These are phyloP conservation scores for Fagopyrum homotropicum DNA, from an alignment of 148 eudicot species.

Conservation along the genomic window DNA sequence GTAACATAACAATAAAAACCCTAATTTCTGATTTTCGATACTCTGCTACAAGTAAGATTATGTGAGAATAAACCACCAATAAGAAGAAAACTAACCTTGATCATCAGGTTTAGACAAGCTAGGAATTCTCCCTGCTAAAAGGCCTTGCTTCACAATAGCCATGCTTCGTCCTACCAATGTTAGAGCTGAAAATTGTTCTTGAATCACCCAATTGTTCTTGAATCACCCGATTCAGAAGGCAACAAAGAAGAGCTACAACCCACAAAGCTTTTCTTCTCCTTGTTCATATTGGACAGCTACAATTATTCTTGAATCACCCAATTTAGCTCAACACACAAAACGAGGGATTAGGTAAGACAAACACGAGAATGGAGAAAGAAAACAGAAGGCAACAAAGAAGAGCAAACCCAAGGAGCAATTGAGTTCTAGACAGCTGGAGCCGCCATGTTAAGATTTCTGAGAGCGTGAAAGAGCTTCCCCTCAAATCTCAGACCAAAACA, in stretches of 20 bases:
- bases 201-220: too few relatives aligned
- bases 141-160: slow-evolving; percentile 83
- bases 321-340: not conserved
- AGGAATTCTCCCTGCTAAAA: slow-evolving; percentile 82
- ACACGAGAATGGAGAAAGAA: too few relatives aligned
- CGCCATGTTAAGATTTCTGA: too few relatives aligned
- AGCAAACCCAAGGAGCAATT: too few relatives aligned
- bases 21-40: not conserved
- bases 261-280: slow-evolving; percentile 19
- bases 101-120: slow-evolving; percentile 87
- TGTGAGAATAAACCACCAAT: not conserved
- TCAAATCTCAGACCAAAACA: too few relatives aligned
- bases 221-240: not conserved
- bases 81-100: slow-evolving; percentile 49
- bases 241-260: slow-evolving; percentile 22
- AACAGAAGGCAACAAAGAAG: too few relatives aligned
- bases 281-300: slow-evolving; percentile 11
- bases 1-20: not conserved
- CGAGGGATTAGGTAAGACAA: too few relatives aligned
- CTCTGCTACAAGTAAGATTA: not conserved
- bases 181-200: slow-evolving; percentile 27
- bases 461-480: too few relatives aligned
- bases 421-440: too few relatives aligned
- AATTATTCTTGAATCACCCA: slow-evolving; percentile 18
- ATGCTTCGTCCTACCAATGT: slow-evolving; percentile 37